Conservation (phyloP, 257 asterid species). For the Nicotiana benthamiana region DNA sequence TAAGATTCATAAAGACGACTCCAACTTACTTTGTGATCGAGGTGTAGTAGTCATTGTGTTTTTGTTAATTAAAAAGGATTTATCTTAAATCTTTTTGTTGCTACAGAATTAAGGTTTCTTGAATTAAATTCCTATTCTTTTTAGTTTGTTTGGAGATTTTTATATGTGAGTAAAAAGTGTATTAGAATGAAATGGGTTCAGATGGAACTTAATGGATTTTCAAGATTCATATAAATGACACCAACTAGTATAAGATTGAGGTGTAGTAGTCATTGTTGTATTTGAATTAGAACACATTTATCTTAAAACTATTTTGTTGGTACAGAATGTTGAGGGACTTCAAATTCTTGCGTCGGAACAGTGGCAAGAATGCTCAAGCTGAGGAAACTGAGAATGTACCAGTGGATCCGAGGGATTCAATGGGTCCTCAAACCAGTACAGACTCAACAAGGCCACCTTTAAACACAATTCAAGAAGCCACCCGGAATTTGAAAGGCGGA, state of each 20-base stretch:
- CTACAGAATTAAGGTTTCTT: too few species aligned
- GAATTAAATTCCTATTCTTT: not conserved
- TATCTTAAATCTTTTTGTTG: not conserved
- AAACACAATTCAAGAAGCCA: conserved; percentile 60
- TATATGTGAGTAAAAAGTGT: not conserved
- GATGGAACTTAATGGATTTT: not conserved
- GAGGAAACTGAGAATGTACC: conserved; percentile 91
- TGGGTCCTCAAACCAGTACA: conserved; percentile 34
- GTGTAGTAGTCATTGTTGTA: not conserved
- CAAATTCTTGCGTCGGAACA: conserved; percentile 70
- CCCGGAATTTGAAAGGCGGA: conserved; percentile 28
- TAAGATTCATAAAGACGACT: not conserved
- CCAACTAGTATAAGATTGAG: not conserved
- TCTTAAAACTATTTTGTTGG: not conserved
- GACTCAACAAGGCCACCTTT: conserved; percentile 83
- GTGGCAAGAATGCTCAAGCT: conserved; percentile 41
- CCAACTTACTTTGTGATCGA: not conserved
- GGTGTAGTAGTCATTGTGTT: not conserved
- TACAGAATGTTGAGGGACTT: conserved; percentile 84
- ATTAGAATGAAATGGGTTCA: not conserved
- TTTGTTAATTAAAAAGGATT: not conserved
- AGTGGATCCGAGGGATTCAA: conserved; percentile 44
- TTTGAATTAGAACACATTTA: not conserved
- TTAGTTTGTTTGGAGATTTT: not conserved
- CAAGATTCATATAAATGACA: too few species aligned